Evolutionary conservation across 2,329 filamentous ascomycete species (phyloP).

Genomic region (Botrytis galanthina): DNA sequence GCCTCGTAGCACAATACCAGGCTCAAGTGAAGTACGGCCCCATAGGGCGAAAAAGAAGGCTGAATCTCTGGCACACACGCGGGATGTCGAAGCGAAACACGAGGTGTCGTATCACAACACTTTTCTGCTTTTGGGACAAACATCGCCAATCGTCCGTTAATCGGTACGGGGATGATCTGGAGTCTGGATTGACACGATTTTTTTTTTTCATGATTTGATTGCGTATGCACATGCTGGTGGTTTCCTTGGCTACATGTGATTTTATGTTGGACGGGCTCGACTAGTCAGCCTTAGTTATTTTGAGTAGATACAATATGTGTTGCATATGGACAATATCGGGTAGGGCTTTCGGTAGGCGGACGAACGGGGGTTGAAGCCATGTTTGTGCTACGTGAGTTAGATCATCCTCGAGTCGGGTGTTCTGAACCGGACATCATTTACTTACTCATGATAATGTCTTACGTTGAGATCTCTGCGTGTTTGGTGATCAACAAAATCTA

Average conservation of each 20-base stretch:
- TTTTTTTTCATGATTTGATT: background rate
- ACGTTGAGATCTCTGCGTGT: background rate
- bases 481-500: background rate
- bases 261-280: background rate
- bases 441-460: slow-evolving; percentile 2
- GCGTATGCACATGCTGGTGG: background rate
- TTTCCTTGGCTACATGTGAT: background rate
- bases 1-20: background rate
- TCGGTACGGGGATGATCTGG: background rate
- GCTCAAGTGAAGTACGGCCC: background rate
- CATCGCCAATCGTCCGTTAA: slow-evolving; percentile 13
- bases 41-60: slow-evolving; percentile 21
- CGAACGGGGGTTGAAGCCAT: slow-evolving; percentile 4
- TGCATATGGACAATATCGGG: slow-evolving; percentile 12
- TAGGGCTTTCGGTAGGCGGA: slow-evolving; percentile 16
- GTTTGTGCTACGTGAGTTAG: background rate
- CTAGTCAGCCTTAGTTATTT: slow-evolving; percentile 16
- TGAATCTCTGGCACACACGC: slow-evolving; percentile 15
- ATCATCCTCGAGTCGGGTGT: slow-evolving; percentile 2
- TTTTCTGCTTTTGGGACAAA: slow-evolving; percentile 7
- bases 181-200: background rate
- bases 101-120: slow-evolving; percentile 13
- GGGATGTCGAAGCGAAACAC: slow-evolving; percentile 17
- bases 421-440: background rate
- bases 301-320: slow-evolving; percentile 1